Evolutionary conservation across 441 rosid species (phyloP), one percentile per base, ranked within the genome.

Genomic region (Jatropha multifida): DNA sequence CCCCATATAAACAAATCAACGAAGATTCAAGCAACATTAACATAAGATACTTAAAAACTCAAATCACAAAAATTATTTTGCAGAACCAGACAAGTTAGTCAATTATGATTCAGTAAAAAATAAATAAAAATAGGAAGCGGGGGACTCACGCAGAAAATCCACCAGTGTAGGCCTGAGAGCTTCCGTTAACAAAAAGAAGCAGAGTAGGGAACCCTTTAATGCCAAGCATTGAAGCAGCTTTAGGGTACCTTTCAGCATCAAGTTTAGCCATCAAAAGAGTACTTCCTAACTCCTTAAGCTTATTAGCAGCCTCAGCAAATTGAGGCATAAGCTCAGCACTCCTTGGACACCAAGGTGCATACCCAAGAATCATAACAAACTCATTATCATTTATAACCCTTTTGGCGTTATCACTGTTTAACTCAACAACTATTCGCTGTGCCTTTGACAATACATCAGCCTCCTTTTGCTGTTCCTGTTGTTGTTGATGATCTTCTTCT

Each of bases 301-400:
- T 74, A 75, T 86, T 94, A 10, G 97, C 94, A 78, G 98, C 97
- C 81, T 91, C 96, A 68, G 96, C 90, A 77, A 94, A 94, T 70
- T 86, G 85, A 71, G 98, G 98, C 97, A 94, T 94, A 32, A 94
- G 80, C 84, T 94, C 98, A 40, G 98, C 98, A 80, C 98, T 92
- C 74, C 97, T 86, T 2, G 87, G 83, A 73, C 95, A 91, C 97
- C 98, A 94, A 26, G 98, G 95, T 15, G 97, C 95, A 62, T 92
- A 92, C 8, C 97, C 98, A 54, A 94, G 81, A 63, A 92, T 83
- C 85, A 94, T 62, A 17, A 91, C 95, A 75, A 73, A 86, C 82
- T 90, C 92, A 69, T 82, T 88, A 71, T 80, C 87, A 51, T 85
- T 87, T 46, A 85, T 79, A 26, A 81, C 76, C 71, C 87, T 85